Percentiles rank a stretch among this genome's conserved stretches.
Conservation (phyloP, 2,329 filamentous ascomycete species). For the Pseudogymnoascus sp. region DNA sequence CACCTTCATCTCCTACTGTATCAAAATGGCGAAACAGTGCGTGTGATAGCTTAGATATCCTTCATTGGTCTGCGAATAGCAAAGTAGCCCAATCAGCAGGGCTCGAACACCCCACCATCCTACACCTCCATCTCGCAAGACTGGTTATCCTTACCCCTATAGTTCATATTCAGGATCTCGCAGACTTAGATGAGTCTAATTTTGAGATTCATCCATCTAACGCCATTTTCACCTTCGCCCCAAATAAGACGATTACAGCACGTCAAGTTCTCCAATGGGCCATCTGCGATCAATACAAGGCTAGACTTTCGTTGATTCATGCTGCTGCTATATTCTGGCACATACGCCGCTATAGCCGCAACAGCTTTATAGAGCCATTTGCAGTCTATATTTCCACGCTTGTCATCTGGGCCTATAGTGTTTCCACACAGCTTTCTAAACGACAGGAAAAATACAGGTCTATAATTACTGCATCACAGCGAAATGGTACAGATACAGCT, state of each 20-base stretch:
- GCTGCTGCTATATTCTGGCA: conserved; percentile 40
- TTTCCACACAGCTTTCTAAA: not conserved
- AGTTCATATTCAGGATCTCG: conserved; percentile 8
- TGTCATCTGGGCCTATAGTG: conserved; percentile 35
- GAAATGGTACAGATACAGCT: no score
- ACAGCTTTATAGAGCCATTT: conserved; percentile 34
- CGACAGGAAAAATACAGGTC: not conserved
- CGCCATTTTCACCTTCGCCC: conserved; percentile 30
- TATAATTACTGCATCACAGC: not conserved
- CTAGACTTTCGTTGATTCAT: conserved; percentile 37
- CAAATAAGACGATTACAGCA: conserved; percentile 17
- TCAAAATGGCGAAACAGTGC: conserved; percentile 37
- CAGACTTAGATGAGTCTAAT: not conserved
- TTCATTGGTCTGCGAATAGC: conserved; percentile 51
- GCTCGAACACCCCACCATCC: conserved; percentile 45
- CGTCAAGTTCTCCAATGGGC: conserved; percentile 19
- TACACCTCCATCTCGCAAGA: conserved; percentile 48
- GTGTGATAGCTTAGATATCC: conserved; percentile 44
- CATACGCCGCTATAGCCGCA: conserved; percentile 35
- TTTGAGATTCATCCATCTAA: no score
- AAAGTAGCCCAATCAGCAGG: conserved; percentile 41
- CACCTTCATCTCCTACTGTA: conserved; percentile 22
- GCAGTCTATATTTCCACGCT: conserved; percentile 33
- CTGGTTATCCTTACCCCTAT: conserved; percentile 37
- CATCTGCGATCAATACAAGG: conserved; percentile 34